Evolutionary conservation across 331 rosid genomes (phyloP), one percentile per base, ranked within the genome.

Genomic region (Acacia concinna): DNA sequence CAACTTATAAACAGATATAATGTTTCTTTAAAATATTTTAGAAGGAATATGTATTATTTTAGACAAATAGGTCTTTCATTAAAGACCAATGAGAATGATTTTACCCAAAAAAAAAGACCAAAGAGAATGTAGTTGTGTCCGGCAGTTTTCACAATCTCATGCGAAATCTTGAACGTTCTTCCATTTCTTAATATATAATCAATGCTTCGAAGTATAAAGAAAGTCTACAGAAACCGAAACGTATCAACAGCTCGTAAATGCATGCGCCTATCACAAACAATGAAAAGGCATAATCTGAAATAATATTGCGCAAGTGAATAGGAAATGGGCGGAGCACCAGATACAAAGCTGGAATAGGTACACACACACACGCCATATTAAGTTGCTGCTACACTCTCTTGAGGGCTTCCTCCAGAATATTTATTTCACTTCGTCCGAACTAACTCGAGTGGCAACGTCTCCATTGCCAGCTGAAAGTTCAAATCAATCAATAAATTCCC

Each of bases 391-490:
- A 52, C 59, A 27, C 43, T 70, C 23, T 31, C 35, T n/a, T 52
- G 82, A 35, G 51, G 72, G 63, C 65, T 59, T 47, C 28, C 57
- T 47, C 18, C 23, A 34, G 56, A 83, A n/a, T n/a, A n/a, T n/a
- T 54, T 65, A 41, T 51, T 79, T 85, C 79, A 89, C 86, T 74
- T 84, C 65, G 86, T 44, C 77, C 97, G 84, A 81, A 88, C 85
- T 70, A 95, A 89, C 81, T 95, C 97, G 44, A 95, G 96, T 0
- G 97, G 99, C 66, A 95, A 79, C 65, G 92, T 85, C 84, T 91
- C 99, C 89, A 86, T 83, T 56, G 97, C 99, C 81, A 84, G 79
- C 99, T 95, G 91, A 51, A 77, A 74, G 78, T 43, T 79, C 56
- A 70, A 56, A 70, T 23, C 23, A 23, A 56, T 56, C 44, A 51